Evolutionary conservation across 1,139 yeast genomes (phyloP).

Genomic region (Pichia sp.): DNA sequence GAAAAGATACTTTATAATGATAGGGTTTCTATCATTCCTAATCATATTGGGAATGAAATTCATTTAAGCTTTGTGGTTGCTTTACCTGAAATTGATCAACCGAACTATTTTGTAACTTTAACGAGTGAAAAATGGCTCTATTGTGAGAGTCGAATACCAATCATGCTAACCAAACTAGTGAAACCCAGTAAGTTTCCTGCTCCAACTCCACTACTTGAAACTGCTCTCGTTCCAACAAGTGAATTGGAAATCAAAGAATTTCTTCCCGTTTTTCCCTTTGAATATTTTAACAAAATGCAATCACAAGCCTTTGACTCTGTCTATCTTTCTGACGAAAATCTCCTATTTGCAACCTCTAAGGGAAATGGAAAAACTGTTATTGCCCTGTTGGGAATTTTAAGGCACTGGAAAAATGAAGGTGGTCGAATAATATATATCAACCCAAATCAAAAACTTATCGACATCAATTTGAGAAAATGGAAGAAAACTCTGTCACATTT

Average conservation of each 20-base stretch:
- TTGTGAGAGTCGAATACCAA: slow-evolving; percentile 57
- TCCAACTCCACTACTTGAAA: slow-evolving; percentile 47
- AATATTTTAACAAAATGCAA: slow-evolving; percentile 61
- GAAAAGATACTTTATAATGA: slow-evolving; percentile 61
- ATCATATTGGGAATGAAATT: slow-evolving; percentile 46
- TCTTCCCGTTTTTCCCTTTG: slow-evolving; percentile 37
- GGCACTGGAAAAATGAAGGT: slow-evolving; percentile 58
- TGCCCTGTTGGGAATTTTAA: slow-evolving; percentile 67
- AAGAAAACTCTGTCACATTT: slow-evolving; percentile 35
- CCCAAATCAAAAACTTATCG: slow-evolving; percentile 52
- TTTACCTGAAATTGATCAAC: slow-evolving; percentile 54
- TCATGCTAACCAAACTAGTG: slow-evolving; percentile 46
- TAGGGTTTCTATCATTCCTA: slow-evolving; percentile 42
- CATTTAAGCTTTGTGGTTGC: slow-evolving; percentile 61
- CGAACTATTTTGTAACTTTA: slow-evolving; percentile 65
- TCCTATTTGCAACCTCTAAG: slow-evolving; percentile 64
- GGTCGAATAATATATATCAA: slow-evolving; percentile 63
- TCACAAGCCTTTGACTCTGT: slow-evolving; percentile 60
- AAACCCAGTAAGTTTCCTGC: slow-evolving; percentile 68
- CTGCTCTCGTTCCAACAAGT: slow-evolving; percentile 41
- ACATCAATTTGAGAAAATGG: slow-evolving; percentile 46
- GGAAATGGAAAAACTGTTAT: slow-evolving; percentile 70
- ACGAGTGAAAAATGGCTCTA: slow-evolving; percentile 84
- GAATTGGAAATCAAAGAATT: slow-evolving; percentile 45
- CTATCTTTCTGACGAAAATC: slow-evolving; percentile 45